Evolutionary conservation across 495 filamentous ascomycete species (phyloP), one percentile per base, ranked within the genome.

Genomic region (Penicillium bovifimosum): DNA sequence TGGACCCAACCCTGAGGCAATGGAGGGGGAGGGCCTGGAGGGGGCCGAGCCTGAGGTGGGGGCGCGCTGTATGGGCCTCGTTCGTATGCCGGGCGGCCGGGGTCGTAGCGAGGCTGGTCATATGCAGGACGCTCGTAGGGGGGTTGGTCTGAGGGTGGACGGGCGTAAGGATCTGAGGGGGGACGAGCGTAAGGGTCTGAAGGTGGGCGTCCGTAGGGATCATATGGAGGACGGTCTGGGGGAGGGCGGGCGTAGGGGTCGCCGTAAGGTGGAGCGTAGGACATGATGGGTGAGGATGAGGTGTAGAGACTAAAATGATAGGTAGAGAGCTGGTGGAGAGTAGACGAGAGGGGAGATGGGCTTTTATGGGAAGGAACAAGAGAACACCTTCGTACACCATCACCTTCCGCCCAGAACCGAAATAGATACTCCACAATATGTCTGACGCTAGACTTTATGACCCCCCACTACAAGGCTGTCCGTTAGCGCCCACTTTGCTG

Each of bases 1-100:
- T 82, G 75, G 41, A 68, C 59, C 84, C 84, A 86, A 53, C 81
- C 84, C 0, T 64, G 47, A 1, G 82, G 80, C 18, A 83, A 70
- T 14, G 79, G 76, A 8, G 80, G 79, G 36, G 70, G 71, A 20
- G 71, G 69, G 31, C 56, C 52, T 7, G 60, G 60, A 9, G 71
- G 71, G 32, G 70, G 69, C 3, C 67, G 68, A 42, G 61, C 41
- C 33, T 50, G 48, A 16, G 63, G 56, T 1, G 55, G 60, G 13
- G 60, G 63, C 20, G 59, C 54, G 45, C 53, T 55, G 59, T 62
- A 64, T 27, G 43, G 26, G 11, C 45, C 50, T 31, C 58, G 47
- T 56, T 63, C 53, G 29, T 56, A 60, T 20, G 34, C 27, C 20
- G 54, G 54, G 48, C 54, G 52, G 3, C 42, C 42, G 6, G 42